Percentiles rank a stretch among this genome's conserved stretches.
phyloP scores from a whole-genome alignment of 768 basidiomycete genomes.

The Hygrophoropsis aurantiaca region DNA sequence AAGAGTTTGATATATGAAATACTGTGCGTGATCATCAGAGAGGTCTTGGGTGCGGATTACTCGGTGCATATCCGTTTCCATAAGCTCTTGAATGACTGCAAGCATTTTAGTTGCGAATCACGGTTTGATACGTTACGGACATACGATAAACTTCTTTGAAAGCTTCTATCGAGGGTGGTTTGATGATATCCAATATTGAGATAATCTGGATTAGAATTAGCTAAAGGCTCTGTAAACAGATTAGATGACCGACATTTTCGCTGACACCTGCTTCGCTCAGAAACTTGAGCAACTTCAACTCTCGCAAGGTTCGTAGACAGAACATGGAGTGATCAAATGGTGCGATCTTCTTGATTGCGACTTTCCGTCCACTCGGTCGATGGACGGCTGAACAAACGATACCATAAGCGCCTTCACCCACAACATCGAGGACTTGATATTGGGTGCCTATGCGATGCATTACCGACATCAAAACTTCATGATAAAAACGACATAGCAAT shows the following conservation, averaged over 20 bases:
- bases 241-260: slow-evolving; percentile 83
- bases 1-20: slow-evolving; percentile 92
- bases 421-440: slow-evolving; percentile 84
- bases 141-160: slow-evolving; percentile 85
- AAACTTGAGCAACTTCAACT: slow-evolving; percentile 82
- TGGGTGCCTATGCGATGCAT: slow-evolving; percentile 51
- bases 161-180: slow-evolving; percentile 72
- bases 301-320: slow-evolving; percentile 85
- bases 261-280: slow-evolving; percentile 85
- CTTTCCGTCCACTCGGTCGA: slow-evolving; percentile 81
- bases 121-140: slow-evolving; percentile 21
- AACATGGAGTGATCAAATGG: slow-evolving; percentile 97
- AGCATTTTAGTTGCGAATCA: slow-evolving; percentile 15
- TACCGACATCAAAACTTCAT: no score
- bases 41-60: slow-evolving; percentile 95
- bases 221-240: not conserved
- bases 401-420: slow-evolving; percentile 92
- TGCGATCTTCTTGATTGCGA: slow-evolving; percentile 95
- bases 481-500: no score
- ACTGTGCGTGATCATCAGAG: slow-evolving; percentile 93
- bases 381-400: slow-evolving; percentile 95
- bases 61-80: slow-evolving; percentile 97
- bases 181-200: slow-evolving; percentile 86
- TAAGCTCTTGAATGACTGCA: slow-evolving; percentile 85
- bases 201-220: slow-evolving; percentile 69